These are phyloP conservation scores for Erodium moschatum DNA, from an alignment of 441 rosid species.

Conservation along the genomic window DNA sequence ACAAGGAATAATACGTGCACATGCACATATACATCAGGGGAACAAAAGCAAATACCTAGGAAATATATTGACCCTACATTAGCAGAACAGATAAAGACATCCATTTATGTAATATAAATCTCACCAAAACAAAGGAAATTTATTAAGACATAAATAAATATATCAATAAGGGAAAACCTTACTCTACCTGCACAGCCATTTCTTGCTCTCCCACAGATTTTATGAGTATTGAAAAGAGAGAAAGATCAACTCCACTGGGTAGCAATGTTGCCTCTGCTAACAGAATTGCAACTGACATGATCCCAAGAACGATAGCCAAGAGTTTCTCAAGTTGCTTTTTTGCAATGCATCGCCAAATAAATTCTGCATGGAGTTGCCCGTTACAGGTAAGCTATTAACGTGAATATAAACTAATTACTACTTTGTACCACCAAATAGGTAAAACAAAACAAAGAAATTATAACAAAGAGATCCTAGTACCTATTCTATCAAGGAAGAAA, in stretches of 20 bases:
- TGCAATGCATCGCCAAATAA: constrained; percentile 78
- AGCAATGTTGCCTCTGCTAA: constrained; percentile 94
- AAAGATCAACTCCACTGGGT: constrained; percentile 55
- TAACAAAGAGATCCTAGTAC: constrained; percentile 28
- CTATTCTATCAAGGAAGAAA: constrained; percentile 48
- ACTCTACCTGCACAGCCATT: constrained; percentile 70
- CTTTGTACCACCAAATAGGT: not conserved
- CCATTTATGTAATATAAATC: not conserved
- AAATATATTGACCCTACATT: constrained; percentile 16
- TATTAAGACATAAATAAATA: not conserved
- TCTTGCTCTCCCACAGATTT: constrained; percentile 72
- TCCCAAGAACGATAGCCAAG: constrained; percentile 61
- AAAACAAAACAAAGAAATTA: too few relatives aligned
- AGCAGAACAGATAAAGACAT: constrained; percentile 9
- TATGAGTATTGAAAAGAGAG: constrained; percentile 84
- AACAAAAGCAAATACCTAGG: constrained; percentile 80
- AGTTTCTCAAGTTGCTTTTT: constrained; percentile 56
- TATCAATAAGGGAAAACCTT: not conserved
- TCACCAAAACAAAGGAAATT: too few relatives aligned
- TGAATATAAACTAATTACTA: not conserved
- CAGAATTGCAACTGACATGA: constrained; percentile 93
- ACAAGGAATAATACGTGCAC: constrained; percentile 89
- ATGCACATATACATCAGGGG: constrained; percentile 97
- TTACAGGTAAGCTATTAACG: not conserved
- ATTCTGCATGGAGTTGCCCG: constrained; percentile 42